Conservation (phyloP, 805 yeast species). For the Candida mattraensis region DNA sequence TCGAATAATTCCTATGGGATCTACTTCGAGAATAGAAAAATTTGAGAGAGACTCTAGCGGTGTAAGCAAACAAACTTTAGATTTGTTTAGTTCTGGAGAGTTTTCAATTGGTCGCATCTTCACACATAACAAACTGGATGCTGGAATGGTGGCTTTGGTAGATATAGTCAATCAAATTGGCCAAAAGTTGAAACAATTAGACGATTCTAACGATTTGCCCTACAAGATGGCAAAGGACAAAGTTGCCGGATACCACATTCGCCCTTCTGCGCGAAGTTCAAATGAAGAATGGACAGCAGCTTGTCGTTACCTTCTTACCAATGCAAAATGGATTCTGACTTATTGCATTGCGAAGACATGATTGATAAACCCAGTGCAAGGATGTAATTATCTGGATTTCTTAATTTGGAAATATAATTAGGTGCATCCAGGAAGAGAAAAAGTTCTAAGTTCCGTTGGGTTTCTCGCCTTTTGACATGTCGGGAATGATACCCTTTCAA, state of each 20-base stretch:
- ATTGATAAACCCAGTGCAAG: constrained; percentile 2
- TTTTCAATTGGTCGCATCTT: constrained; percentile 68
- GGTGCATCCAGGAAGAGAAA: constrained; percentile 6
- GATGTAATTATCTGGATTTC: constrained; percentile 4
- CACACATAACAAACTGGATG: constrained; percentile 75
- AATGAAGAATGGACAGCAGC: constrained; percentile 89
- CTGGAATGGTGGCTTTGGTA: constrained; percentile 75
- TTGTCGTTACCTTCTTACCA: constrained; percentile 76
- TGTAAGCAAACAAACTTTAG: constrained; percentile 39
- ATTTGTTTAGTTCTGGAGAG: constrained; percentile 69
- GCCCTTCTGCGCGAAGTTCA: constrained; percentile 58
- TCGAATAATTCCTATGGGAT: constrained; percentile 77
- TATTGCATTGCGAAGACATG: constrained; percentile 51
- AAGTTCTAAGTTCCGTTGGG: neutral
- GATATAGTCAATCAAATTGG: constrained; percentile 60
- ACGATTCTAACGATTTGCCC: constrained; percentile 64
- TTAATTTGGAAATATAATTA: constrained; percentile 9
- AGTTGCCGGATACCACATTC: constrained; percentile 77
- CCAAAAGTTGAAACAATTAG: constrained; percentile 41
- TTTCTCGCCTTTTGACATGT: no score
- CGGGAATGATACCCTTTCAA: no score
- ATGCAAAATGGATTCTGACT: constrained; percentile 82
- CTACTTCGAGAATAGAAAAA: constrained; percentile 74
- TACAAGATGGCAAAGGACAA: constrained; percentile 68
- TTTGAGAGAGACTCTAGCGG: constrained; percentile 38